Percentiles rank a stretch among this genome's conserved stretches.
These are phyloP conservation scores for Echites panduratus DNA, from an alignment of 257 asterid species.

Conservation along the genomic window DNA sequence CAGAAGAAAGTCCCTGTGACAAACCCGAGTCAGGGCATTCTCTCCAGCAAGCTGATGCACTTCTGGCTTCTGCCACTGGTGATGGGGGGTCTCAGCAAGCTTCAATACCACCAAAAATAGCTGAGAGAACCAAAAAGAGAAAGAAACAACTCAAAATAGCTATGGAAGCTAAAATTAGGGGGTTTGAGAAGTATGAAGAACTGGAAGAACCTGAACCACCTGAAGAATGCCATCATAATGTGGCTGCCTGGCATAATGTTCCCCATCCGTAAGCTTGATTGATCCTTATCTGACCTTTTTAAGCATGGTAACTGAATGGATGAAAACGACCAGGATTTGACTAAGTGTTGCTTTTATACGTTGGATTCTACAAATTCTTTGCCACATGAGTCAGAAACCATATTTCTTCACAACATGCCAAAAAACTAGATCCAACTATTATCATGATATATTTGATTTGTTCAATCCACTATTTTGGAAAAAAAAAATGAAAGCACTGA, in stretches of 20 bases:
- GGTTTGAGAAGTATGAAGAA: conserved; percentile 65
- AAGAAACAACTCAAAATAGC: conserved; percentile 64
- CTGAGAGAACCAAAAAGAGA: conserved; percentile 46
- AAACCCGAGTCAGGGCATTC: conserved; percentile 43
- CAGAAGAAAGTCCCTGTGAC: conserved; percentile 60
- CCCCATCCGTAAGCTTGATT: conserved; percentile 77
- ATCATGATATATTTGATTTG: not conserved
- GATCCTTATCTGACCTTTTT: conserved; percentile 5
- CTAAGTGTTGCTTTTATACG: not conserved
- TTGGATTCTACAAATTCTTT: not conserved
- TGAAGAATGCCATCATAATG: conserved; percentile 73
- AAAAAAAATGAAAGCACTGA: no score
- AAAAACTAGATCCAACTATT: not conserved
- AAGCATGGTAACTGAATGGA: not conserved
- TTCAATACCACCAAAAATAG: conserved; percentile 32
- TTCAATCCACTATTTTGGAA: no score
- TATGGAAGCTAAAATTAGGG: conserved; percentile 89
- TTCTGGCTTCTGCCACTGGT: conserved; percentile 51
- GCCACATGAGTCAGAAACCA: not conserved
- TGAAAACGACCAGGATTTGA: not conserved
- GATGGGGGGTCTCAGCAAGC: conserved; percentile 79
- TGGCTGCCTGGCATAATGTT: conserved; percentile 97
- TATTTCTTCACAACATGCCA: not conserved
- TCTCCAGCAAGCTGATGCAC: conserved; percentile 52
- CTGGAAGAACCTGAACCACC: conserved; percentile 43